Conservation (phyloP, 73 alveolate genomes). For the Paraurostyla sp. region DNA sequence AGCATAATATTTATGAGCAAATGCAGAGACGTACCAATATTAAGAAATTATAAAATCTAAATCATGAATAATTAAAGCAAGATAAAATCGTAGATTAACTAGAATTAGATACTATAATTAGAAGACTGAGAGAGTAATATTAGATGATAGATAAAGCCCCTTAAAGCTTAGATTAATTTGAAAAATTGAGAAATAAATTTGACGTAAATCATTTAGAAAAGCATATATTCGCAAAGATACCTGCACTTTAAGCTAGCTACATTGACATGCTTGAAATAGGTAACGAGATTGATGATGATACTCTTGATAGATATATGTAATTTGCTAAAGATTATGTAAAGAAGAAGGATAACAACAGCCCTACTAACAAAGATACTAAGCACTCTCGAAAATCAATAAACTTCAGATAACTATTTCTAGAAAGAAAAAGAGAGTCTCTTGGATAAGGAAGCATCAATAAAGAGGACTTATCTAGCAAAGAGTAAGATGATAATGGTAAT, state of each 20-base stretch:
- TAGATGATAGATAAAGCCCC: neutral
- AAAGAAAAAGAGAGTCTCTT: neutral
- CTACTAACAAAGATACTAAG: neutral
- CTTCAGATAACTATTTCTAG: neutral
- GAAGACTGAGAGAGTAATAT: neutral
- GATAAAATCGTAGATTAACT: neutral
- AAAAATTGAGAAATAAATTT: neutral
- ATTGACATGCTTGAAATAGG: conserved; percentile 1
- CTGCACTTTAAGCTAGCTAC: neutral
- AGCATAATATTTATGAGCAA: conserved; percentile 47
- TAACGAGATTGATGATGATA: conserved; percentile 8
- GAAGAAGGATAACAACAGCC: neutral
- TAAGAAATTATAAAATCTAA: conserved; percentile 17
- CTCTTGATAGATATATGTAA: conserved; percentile 26
- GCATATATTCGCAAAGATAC: neutral
- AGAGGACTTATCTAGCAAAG: neutral
- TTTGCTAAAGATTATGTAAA: neutral
- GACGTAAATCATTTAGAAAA: neutral
- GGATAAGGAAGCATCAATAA: neutral
- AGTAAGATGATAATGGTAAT: neutral
- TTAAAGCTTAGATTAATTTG: neutral
- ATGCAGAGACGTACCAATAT: conserved; percentile 13
- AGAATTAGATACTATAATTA: conserved; percentile 1
- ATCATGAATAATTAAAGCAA: conserved; percentile 4
- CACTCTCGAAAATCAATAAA: neutral